phyloP scores from a whole-genome alignment of 78 protist species.

The Dictyostelium firmibasis region DNA sequence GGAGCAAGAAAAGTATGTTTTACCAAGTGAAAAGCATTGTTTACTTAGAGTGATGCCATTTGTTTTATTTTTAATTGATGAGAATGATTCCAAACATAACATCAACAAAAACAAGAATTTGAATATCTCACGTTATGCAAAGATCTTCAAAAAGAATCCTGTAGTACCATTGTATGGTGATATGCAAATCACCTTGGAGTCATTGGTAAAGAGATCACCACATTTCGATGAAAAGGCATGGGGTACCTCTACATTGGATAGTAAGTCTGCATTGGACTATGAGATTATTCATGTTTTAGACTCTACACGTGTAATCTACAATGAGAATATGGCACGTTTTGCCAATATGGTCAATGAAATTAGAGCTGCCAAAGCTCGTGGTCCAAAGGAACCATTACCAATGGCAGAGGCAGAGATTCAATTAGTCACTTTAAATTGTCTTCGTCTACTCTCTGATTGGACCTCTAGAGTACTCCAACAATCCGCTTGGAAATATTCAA shows the following conservation, averaged over 20 bases:
- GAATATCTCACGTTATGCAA: conserved; percentile 55
- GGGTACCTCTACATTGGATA: conserved; percentile 44
- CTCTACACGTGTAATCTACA: conserved; percentile 13
- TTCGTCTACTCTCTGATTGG: conserved; percentile 79
- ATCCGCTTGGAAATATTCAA: conserved; percentile 83
- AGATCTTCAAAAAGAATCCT: conserved; percentile 78
- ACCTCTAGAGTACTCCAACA: conserved; percentile 69
- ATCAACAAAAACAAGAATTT: conserved; percentile 74
- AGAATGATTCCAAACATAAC: conserved; percentile 32
- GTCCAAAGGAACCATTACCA: conserved; percentile 43
- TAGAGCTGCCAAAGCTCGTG: conserved; percentile 6
- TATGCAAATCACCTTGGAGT: conserved; percentile 78
- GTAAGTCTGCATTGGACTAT: conserved; percentile 54
- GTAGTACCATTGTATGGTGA: conserved; percentile 92
- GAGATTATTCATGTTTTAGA: conserved; percentile 42
- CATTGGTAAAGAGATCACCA: conserved; percentile 73
- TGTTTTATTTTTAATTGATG: conserved; percentile 73
- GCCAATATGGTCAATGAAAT: conserved; percentile 59
- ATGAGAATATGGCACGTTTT: conserved; percentile 63
- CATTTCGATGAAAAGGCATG: conserved; percentile 77
- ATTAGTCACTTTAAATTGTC: conserved; percentile 11
- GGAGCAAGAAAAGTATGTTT: conserved; percentile 65
- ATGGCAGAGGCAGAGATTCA: conserved; percentile 31
- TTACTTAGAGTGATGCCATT: conserved; percentile 84
- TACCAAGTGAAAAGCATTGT: conserved; percentile 86